phyloP scores from a whole-genome alignment of 139 green algal species.

The Chlamydomonas urium region DNA sequence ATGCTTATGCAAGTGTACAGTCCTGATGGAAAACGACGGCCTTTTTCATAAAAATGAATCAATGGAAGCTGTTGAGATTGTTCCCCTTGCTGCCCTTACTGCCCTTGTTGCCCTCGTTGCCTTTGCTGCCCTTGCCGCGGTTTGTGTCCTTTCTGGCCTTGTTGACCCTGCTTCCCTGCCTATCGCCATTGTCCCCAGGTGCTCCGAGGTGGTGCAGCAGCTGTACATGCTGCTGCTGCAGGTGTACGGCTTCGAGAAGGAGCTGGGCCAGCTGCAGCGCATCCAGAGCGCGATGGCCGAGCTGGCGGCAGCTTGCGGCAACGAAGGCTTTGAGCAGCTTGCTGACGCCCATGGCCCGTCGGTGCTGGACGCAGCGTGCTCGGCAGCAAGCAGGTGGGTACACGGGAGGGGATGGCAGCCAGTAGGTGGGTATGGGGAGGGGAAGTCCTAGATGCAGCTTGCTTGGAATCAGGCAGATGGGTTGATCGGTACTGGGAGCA shows the following conservation, averaged over 20 bases:
- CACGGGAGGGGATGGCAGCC: too few relatives aligned
- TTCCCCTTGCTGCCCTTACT: too few relatives aligned
- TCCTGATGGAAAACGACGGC: too few relatives aligned
- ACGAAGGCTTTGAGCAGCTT: not conserved
- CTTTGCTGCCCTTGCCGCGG: too few relatives aligned
- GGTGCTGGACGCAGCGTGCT: slow-evolving; percentile 5
- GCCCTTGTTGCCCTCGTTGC: too few relatives aligned
- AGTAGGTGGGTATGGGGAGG: not conserved
- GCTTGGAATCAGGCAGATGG: too few relatives aligned
- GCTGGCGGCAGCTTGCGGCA: slow-evolving; percentile 5
- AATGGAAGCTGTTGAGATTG: too few relatives aligned
- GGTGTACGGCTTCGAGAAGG: slow-evolving; percentile 46
- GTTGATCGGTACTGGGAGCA: too few relatives aligned
- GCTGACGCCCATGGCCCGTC: not conserved
- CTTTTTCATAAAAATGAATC: too few relatives aligned
- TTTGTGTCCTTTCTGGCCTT: too few relatives aligned
- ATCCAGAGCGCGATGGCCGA: slow-evolving; percentile 4
- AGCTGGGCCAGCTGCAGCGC: not conserved
- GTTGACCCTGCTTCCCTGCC: not conserved
- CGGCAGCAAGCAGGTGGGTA: not conserved
- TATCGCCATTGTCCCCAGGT: not conserved
- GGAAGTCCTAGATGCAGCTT: too few relatives aligned
- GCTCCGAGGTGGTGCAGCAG: slow-evolving; percentile 20
- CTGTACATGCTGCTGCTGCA: slow-evolving; percentile 57
- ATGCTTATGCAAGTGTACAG: too few relatives aligned